Evolutionary conservation across 208 protist species (phyloP).

Genomic region (Wallacemonas sp.): DNA sequence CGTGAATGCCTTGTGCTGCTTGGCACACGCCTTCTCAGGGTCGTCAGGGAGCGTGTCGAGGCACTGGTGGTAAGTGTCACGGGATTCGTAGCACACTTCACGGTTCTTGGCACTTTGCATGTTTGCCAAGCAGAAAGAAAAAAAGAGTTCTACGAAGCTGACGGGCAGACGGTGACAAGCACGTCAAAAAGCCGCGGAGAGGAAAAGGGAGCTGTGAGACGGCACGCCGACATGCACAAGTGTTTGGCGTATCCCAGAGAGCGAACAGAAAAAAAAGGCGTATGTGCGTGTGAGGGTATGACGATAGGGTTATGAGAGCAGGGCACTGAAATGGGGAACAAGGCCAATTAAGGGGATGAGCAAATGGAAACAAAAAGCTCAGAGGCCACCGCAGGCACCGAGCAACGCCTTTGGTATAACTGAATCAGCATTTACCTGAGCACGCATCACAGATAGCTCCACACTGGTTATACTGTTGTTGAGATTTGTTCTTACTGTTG

Average conservation of each 20-base stretch:
- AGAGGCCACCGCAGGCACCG: not conserved
- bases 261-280: not conserved
- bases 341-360: not conserved
- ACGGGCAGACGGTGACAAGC: slow-evolving; percentile 8
- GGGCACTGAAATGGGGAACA: not conserved
- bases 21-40: slow-evolving; percentile 54
- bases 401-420: not conserved
- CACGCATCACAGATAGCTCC: no score
- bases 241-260: no score
- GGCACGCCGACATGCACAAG: not conserved
- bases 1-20: slow-evolving; percentile 39
- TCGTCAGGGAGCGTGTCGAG: slow-evolving; percentile 72
- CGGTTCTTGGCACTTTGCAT: slow-evolving; percentile 82
- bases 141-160: slow-evolving; percentile 7
- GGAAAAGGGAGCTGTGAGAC: not conserved
- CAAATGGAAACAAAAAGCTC: not conserved
- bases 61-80: slow-evolving; percentile 75
- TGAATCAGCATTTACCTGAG: no score
- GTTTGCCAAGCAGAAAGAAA: slow-evolving; percentile 3
- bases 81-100: slow-evolving; percentile 72
- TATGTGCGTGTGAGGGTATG: no score
- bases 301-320: no score
- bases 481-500: no score
- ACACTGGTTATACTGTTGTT: no score
- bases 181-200: slow-evolving; percentile 2